phyloP scores from a whole-genome alignment of 1,139 yeast species.

The Scheffersomyces segobiensis region DNA sequence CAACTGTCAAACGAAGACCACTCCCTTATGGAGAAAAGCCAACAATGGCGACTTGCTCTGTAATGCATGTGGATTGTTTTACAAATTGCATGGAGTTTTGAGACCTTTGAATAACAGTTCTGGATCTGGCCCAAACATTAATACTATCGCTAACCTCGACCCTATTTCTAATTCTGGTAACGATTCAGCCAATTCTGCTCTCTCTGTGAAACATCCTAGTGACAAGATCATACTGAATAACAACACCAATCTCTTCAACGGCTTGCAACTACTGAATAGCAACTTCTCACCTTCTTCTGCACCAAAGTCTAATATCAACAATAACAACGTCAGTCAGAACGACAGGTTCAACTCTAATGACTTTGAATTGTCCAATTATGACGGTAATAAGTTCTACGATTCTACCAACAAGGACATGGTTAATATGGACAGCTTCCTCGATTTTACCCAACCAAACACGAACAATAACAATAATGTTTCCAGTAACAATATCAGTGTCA shows the following conservation, averaged over 20 bases:
- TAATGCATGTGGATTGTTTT: constrained; percentile 51
- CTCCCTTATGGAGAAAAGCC: constrained; percentile 51
- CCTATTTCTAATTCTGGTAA: neutral
- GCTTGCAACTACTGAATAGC: constrained; percentile 8
- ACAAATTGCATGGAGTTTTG: constrained; percentile 47
- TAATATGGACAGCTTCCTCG: constrained; percentile 10
- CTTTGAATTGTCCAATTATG: neutral
- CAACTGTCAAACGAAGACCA: constrained; percentile 47
- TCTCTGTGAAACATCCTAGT: constrained; percentile 3
- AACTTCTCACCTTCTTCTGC: neutral
- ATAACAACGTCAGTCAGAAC: neutral
- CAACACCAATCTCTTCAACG: constrained; percentile 26
- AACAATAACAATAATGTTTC: constrained; percentile 1
- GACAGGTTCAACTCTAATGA: neutral
- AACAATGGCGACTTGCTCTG: constrained; percentile 46
- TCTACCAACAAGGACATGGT: constrained; percentile 4
- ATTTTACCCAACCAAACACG: constrained; percentile 3
- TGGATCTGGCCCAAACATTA: constrained; percentile 1
- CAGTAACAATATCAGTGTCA: constrained; percentile 2
- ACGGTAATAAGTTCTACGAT: neutral
- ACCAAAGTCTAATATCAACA: neutral
- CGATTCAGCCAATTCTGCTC: neutral
- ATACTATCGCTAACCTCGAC: neutral
- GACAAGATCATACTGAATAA: constrained; percentile 25
- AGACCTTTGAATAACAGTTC: constrained; percentile 34